A percentile compares a stretch with the other conserved stretches of the same genome.
These are phyloP conservation scores for Globisporangium recalcitrans DNA, from an alignment of 352 stramenopile genomes.

Conservation along the genomic window DNA sequence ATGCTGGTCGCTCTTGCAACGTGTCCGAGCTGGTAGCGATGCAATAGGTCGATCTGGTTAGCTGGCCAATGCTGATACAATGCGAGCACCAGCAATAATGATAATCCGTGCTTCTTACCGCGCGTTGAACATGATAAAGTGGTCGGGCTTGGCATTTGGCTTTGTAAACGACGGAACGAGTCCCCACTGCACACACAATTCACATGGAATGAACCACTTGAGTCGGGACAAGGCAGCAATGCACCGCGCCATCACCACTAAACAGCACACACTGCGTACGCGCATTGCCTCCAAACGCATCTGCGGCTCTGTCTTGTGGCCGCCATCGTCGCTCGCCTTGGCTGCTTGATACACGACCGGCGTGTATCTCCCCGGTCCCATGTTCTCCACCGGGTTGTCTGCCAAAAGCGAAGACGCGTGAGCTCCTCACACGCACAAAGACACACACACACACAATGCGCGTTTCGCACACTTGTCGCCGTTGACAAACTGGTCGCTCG, in stretches of 20 bases:
- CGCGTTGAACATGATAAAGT: slow-evolving; percentile 87
- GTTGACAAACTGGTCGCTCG: slow-evolving; percentile 45
- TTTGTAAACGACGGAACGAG: slow-evolving; percentile 83
- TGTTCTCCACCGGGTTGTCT: slow-evolving; percentile 78
- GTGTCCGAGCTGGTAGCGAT: slow-evolving; percentile 71
- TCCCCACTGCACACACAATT: slow-evolving; percentile 55
- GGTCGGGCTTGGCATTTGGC: slow-evolving; percentile 58
- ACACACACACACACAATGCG: slow-evolving; percentile 8
- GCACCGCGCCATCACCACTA: neutral
- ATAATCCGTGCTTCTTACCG: no score
- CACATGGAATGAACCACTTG: neutral
- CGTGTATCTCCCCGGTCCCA: slow-evolving; percentile 62
- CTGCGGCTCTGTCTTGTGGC: slow-evolving; percentile 9
- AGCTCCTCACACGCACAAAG: neutral
- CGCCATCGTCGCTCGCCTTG: neutral
- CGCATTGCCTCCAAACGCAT: slow-evolving; percentile 59
- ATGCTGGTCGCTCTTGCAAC: slow-evolving; percentile 64
- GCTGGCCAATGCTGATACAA: no score
- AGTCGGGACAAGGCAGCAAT: neutral
- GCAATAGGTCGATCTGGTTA: no score
- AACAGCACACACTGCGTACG: slow-evolving; percentile 22
- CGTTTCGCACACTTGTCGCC: slow-evolving; percentile 61
- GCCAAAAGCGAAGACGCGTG: neutral
- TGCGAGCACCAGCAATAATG: no score
- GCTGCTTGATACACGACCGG: slow-evolving; percentile 39